A percentile compares a stretch with the other conserved stretches of the same genome.
Conservation (phyloP, 495 filamentous ascomycete species). For the Choiromyces venosus region DNA sequence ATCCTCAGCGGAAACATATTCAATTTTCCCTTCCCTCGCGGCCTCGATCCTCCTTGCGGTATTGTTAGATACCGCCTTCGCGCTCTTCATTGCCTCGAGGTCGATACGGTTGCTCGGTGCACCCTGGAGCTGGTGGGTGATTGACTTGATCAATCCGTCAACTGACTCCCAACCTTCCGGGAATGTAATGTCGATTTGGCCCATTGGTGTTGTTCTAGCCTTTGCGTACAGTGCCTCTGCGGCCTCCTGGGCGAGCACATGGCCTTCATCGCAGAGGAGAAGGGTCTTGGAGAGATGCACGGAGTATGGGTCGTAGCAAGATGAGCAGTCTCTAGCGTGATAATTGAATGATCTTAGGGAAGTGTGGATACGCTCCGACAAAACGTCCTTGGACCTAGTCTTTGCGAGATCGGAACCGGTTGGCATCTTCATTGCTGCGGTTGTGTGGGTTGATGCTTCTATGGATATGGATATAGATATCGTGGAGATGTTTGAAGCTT, state of each 20-base stretch:
- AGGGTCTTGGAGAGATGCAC: slow-evolving; percentile 24
- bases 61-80: background rate
- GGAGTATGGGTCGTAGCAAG: slow-evolving; percentile 23
- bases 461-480: background rate
- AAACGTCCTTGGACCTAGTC: background rate
- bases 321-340: slow-evolving; percentile 20
- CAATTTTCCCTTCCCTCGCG: slow-evolving; percentile 18
- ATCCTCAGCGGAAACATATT: slow-evolving; percentile 18
- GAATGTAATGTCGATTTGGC: slow-evolving; percentile 29
- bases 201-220: slow-evolving; percentile 16
- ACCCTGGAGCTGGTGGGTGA: slow-evolving; percentile 33
- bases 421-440: background rate
- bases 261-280: slow-evolving; percentile 24
- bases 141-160: slow-evolving; percentile 27
- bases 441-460: background rate
- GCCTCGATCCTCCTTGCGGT: slow-evolving; percentile 21
- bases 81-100: background rate
- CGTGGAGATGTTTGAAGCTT: background rate
- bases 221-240: slow-evolving; percentile 28
- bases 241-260: slow-evolving; percentile 24
- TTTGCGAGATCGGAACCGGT: too few species aligned
- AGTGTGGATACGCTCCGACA: slow-evolving; percentile 6
- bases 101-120: slow-evolving; percentile 25
- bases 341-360: slow-evolving; percentile 25
- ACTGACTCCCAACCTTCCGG: slow-evolving; percentile 31